These are phyloP conservation scores for Dysphania ambrosioides DNA, from an alignment of 148 eudicot genomes.

Conservation along the genomic window DNA sequence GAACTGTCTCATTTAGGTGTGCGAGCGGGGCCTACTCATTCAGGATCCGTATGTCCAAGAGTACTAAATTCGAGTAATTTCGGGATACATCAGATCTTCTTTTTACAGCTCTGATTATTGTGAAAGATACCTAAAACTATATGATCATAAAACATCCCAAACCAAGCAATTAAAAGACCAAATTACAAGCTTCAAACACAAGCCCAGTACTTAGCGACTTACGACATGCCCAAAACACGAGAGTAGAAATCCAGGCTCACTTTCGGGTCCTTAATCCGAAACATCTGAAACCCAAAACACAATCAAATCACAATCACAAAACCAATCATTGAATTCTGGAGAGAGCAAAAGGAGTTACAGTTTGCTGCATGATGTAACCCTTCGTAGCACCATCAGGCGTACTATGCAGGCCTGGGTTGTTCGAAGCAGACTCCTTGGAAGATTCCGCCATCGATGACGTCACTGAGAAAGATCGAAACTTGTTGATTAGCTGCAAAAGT, in stretches of 20 bases:
- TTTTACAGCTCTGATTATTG: no score
- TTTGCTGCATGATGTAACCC: constrained; percentile 81
- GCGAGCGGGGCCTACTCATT: no score
- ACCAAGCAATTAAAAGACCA: no score
- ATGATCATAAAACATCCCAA: no score
- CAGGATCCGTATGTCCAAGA: no score
- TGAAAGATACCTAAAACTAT: no score
- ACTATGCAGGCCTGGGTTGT: constrained; percentile 74
- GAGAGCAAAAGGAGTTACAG: constrained; percentile 38
- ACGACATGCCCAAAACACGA: constrained; percentile 96
- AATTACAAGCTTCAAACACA: no score
- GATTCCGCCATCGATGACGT: constrained; percentile 42
- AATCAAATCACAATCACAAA: not conserved
- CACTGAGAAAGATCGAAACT: constrained; percentile 32
- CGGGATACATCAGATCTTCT: no score
- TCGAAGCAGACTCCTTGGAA: constrained; percentile 60
- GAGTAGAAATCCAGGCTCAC: constrained; percentile 87
- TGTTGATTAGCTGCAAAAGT: constrained; percentile 37
- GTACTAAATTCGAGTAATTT: no score
- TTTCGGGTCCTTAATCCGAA: constrained; percentile 91
- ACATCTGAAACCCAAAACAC: constrained; percentile 53
- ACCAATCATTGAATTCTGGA: not conserved
- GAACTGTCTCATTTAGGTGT: no score
- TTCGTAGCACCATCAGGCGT: constrained; percentile 71
- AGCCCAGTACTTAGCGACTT: no score